Conservation (phyloP, 495 filamentous ascomycete genomes). For the Xylaria palmicola region DNA sequence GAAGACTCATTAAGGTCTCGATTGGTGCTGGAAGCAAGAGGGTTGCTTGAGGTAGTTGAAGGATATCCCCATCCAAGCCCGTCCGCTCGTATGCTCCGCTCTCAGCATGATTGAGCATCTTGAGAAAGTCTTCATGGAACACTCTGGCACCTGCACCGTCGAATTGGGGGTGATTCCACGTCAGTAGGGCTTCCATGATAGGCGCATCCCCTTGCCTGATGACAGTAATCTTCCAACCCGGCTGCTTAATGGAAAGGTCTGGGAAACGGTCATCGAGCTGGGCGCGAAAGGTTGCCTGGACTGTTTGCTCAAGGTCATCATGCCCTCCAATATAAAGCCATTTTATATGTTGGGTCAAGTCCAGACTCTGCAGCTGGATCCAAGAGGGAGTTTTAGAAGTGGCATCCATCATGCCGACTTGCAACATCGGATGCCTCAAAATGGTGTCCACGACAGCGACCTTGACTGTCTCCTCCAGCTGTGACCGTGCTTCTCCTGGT, state of each 20-base stretch:
- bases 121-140: conserved; percentile 11
- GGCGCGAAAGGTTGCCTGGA: conserved; percentile 14
- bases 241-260: conserved; percentile 18
- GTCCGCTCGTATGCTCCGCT: neutral
- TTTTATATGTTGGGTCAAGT: conserved; percentile 9
- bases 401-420: conserved; percentile 18
- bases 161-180: conserved; percentile 20
- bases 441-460: conserved; percentile 16
- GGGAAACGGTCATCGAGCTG: conserved; percentile 20
- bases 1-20: conserved; percentile 11
- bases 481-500: neutral
- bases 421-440: conserved; percentile 15
- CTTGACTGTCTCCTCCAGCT: conserved; percentile 14
- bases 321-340: conserved; percentile 1
- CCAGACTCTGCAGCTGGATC: conserved; percentile 9
- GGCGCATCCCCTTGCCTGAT: neutral
- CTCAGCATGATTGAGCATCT: conserved; percentile 5
- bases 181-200: conserved; percentile 8
- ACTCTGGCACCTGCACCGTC: conserved; percentile 16
- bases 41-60: conserved; percentile 4
- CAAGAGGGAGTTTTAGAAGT: conserved; percentile 5
- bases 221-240: conserved; percentile 19
- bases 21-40: conserved; percentile 14
- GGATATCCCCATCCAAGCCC: no score
- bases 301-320: conserved; percentile 11